phyloP scores from a whole-genome alignment of 2,329 filamentous ascomycete species.

The Sclerotinia borealis region DNA sequence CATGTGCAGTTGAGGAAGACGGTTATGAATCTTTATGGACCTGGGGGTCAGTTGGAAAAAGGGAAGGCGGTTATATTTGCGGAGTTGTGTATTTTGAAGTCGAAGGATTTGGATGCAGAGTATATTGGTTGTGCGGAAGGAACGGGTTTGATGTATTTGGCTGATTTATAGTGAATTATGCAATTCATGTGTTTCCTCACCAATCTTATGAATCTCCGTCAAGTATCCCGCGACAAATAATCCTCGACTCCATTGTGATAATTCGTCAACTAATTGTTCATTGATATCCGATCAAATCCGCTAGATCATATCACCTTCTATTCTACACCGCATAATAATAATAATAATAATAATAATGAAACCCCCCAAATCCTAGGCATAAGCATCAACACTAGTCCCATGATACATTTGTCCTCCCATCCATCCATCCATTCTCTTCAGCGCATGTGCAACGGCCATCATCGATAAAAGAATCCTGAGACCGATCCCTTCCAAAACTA shows the following conservation, averaged over 20 bases:
- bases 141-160: constrained; percentile 35
- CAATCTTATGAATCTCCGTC: not conserved
- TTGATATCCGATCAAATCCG: not conserved
- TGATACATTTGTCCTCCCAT: not conserved
- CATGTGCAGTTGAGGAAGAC: constrained; percentile 18
- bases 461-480: not conserved
- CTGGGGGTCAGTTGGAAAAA: constrained; percentile 14
- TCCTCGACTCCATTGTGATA: not conserved
- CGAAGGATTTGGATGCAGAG: constrained; percentile 26
- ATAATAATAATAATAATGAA: not conserved
- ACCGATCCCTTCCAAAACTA: no score
- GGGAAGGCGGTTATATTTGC: constrained; percentile 16
- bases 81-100: constrained; percentile 19
- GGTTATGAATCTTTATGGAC: constrained; percentile 17
- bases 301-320: no score
- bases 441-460: not conserved
- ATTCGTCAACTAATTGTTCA: not conserved
- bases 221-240: not conserved
- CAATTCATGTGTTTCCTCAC: not conserved
- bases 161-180: not conserved
- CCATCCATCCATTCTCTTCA: not conserved
- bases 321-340: not conserved
- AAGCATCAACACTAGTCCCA: not conserved
- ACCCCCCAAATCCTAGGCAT: not conserved
- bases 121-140: constrained; percentile 24